Evolutionary conservation across 495 filamentous ascomycete species (phyloP).

Genomic region (Hypoxylon intermedium): DNA sequence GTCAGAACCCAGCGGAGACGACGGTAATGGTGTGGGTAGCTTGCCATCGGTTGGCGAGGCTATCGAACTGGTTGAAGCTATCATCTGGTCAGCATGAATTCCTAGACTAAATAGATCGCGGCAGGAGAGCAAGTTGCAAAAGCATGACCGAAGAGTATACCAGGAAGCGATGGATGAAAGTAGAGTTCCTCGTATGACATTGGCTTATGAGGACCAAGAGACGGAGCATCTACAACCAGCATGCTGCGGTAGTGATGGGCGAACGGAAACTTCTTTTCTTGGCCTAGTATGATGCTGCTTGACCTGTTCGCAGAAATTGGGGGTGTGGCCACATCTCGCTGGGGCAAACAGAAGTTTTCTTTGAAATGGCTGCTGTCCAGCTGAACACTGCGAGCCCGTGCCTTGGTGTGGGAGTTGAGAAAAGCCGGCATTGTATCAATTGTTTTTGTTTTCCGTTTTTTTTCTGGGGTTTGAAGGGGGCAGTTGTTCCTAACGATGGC

Average conservation of each 20-base stretch:
- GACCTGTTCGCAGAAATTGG: conserved; percentile 39
- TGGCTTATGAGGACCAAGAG: conserved; percentile 53
- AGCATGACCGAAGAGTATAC: conserved; percentile 46
- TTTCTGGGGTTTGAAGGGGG: conserved; percentile 24
- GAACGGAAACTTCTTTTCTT: conserved; percentile 43
- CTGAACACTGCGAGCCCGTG: conserved; percentile 55
- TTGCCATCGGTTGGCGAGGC: conserved; percentile 57
- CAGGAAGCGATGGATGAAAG: conserved; percentile 38
- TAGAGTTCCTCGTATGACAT: conserved; percentile 58
- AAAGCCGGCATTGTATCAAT: conserved; percentile 48
- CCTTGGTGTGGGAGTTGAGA: conserved; percentile 50
- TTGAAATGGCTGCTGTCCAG: conserved; percentile 47
- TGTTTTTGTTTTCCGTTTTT: conserved; percentile 16
- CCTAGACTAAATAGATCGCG: neutral
- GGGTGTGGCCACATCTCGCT: conserved; percentile 30
- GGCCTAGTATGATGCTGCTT: conserved; percentile 47
- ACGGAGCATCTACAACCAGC: conserved; percentile 55
- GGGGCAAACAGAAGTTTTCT: conserved; percentile 35
- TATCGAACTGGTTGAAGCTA: conserved; percentile 40
- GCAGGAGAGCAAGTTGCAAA: conserved; percentile 31
- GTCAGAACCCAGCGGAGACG: conserved; percentile 69
- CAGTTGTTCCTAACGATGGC: conserved; percentile 41
- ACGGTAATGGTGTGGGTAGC: conserved; percentile 55
- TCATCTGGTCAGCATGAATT: conserved; percentile 38
- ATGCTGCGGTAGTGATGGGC: conserved; percentile 57